A percentile compares a stretch with the other conserved stretches of the same genome.
Evolutionary conservation across 345 rosid species (phyloP).

Genomic region (Salix brachista): DNA sequence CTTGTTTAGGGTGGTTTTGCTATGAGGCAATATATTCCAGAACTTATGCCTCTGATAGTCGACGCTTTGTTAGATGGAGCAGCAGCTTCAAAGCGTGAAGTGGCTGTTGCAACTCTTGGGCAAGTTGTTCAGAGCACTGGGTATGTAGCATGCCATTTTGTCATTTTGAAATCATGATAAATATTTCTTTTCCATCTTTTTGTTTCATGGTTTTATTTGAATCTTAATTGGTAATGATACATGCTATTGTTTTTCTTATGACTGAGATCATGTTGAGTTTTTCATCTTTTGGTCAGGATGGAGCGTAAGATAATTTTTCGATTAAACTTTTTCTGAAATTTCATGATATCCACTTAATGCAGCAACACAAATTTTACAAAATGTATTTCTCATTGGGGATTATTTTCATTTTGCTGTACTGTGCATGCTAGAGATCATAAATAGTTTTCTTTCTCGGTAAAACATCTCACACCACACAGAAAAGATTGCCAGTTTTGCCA

Average conservation of each 20-base stretch:
- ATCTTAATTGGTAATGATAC: background rate
- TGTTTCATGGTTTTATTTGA: background rate
- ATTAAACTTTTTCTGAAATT: background rate
- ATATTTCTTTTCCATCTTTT: background rate
- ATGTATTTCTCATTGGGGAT: background rate
- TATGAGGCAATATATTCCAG: conserved; percentile 84
- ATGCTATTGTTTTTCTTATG: background rate
- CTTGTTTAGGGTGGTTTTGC: conserved; percentile 88
- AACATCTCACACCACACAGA: background rate
- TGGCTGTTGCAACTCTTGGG: conserved; percentile 97
- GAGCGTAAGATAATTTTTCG: background rate
- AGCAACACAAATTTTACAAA: background rate
- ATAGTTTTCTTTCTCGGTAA: background rate
- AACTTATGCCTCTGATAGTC: conserved; percentile 95
- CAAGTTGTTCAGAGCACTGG: conserved; percentile 99
- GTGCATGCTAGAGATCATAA: background rate
- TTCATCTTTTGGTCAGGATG: background rate
- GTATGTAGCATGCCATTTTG: conserved; percentile 34
- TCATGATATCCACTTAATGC: background rate
- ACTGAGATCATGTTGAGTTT: background rate
- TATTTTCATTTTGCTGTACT: background rate
- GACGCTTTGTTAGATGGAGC: conserved; percentile 98
- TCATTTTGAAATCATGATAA: background rate
- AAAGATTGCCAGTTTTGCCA: background rate
- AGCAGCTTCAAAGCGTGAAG: conserved; percentile 89